Evolutionary conservation across 306 rosid genomes (phyloP).

Genomic region (Canavalia gladiata): DNA sequence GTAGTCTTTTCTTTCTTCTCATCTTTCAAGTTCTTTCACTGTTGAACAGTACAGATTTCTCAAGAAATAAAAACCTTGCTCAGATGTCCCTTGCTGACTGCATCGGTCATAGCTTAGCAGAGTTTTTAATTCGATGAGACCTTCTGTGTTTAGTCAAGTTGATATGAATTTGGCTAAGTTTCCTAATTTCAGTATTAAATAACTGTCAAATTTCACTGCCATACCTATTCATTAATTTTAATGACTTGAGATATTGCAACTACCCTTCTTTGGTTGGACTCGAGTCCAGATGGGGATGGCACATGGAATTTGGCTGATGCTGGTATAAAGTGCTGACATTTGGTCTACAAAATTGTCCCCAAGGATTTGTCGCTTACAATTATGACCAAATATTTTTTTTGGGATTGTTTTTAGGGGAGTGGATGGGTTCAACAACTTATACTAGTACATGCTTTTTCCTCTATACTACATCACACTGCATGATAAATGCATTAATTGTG

Average conservation of each 20-base stretch:
- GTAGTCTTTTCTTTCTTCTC: conserved; percentile 54
- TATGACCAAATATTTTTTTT: conserved; percentile 11
- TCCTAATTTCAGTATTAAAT: conserved; percentile 25
- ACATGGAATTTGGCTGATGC: neutral
- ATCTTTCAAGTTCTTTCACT: conserved; percentile 34
- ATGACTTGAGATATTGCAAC: conserved; percentile 6
- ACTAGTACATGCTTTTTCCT: neutral
- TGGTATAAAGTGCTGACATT: conserved; percentile 2
- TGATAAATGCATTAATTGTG: conserved; percentile 5
- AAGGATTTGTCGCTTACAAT: conserved; percentile 23
- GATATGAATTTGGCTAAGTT: conserved; percentile 26
- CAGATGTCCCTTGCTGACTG: conserved; percentile 9
- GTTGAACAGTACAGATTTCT: conserved; percentile 18
- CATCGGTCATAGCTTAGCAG: neutral
- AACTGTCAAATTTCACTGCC: conserved; percentile 29
- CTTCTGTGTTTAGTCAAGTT: conserved; percentile 14
- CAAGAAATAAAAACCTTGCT: conserved; percentile 11
- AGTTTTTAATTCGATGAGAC: neutral
- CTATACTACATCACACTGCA: neutral
- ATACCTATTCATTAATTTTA: conserved; percentile 22
- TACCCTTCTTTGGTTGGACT: neutral
- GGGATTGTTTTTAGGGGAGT: neutral
- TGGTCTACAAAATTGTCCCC: conserved; percentile 32
- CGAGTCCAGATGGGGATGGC: conserved; percentile 17
- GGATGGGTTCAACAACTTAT: conserved; percentile 33